Conservation (phyloP, 2,329 filamentous ascomycete genomes). For the Aspergillus pseudoterreus region DNA sequence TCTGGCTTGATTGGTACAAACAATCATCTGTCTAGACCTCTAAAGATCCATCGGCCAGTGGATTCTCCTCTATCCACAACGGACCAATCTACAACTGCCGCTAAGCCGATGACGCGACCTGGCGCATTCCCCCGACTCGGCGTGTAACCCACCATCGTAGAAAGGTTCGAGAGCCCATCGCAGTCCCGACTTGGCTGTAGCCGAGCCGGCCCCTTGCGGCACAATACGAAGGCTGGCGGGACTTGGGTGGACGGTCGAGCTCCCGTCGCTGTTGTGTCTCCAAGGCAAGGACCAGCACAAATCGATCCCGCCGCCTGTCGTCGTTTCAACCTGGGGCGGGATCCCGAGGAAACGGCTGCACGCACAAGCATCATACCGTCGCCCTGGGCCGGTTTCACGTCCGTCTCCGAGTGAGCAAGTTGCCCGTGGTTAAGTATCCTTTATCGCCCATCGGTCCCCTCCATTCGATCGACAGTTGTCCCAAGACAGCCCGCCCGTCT, state of each 20-base stretch:
- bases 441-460: conserved; percentile 82
- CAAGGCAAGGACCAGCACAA: background rate
- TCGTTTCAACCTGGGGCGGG: background rate
- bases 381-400: conserved; percentile 15
- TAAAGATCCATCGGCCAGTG: background rate
- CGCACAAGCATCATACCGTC: background rate
- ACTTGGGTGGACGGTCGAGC: background rate
- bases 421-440: conserved; percentile 83
- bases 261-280: background rate
- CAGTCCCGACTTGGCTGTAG: background rate
- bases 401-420: conserved; percentile 53
- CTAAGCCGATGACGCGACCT: background rate
- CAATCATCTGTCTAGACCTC: background rate
- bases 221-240: background rate
- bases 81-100: background rate
- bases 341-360: background rate
- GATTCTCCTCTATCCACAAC: background rate
- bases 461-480: conserved; percentile 84
- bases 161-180: background rate
- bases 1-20: no score
- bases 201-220: background rate
- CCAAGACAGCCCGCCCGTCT: conserved; percentile 61
- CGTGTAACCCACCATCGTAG: background rate
- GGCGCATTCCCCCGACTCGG: background rate
- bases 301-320: background rate